Evolutionary conservation across 805 yeast species (phyloP).

Genomic region (Geotrichum ghanense): DNA sequence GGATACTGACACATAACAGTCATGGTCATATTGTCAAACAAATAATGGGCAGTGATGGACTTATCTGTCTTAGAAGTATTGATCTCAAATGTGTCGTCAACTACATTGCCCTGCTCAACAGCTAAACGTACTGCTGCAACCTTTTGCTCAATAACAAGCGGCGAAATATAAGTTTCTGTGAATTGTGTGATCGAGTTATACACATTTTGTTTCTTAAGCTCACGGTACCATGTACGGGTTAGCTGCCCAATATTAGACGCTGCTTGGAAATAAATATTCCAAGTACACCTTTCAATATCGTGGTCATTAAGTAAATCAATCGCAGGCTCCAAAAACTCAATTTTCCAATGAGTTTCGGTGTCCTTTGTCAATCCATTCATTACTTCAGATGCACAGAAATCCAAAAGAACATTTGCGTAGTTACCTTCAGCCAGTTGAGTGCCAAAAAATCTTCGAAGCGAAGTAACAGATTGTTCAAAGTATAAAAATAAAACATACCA

Average conservation of each 20-base stretch:
- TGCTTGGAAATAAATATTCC: slow-evolving; percentile 41
- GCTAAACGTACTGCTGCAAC: slow-evolving; percentile 38
- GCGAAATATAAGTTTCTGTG: slow-evolving; percentile 51
- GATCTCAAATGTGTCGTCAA: slow-evolving; percentile 35
- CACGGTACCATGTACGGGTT: slow-evolving; percentile 59
- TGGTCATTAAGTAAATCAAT: slow-evolving; percentile 14
- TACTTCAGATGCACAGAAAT: slow-evolving; percentile 35
- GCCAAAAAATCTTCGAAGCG: slow-evolving; percentile 49
- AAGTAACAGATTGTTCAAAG: slow-evolving; percentile 54
- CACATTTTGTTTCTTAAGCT: slow-evolving; percentile 54
- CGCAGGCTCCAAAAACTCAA: slow-evolving; percentile 15
- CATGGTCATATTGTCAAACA: slow-evolving; percentile 79
- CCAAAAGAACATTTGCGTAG: slow-evolving; percentile 39
- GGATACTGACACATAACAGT: slow-evolving; percentile 73
- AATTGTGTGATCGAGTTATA: slow-evolving; percentile 52
- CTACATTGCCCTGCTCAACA: slow-evolving; percentile 16
- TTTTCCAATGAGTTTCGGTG: slow-evolving; percentile 10
- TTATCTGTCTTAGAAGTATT: slow-evolving; percentile 48
- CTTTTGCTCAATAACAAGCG: slow-evolving; percentile 47
- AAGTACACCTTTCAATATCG: slow-evolving; percentile 32
- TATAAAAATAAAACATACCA: slow-evolving; percentile 56
- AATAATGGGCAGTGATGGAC: slow-evolving; percentile 62
- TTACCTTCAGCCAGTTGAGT: slow-evolving; percentile 41
- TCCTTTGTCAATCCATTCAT: slow-evolving; percentile 15
- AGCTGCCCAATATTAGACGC: slow-evolving; percentile 44